A percentile compares a stretch with the other conserved stretches of the same genome.
Conservation (phyloP, 2,329 filamentous ascomycete species). For the Bimuria novae-zelandiae region DNA sequence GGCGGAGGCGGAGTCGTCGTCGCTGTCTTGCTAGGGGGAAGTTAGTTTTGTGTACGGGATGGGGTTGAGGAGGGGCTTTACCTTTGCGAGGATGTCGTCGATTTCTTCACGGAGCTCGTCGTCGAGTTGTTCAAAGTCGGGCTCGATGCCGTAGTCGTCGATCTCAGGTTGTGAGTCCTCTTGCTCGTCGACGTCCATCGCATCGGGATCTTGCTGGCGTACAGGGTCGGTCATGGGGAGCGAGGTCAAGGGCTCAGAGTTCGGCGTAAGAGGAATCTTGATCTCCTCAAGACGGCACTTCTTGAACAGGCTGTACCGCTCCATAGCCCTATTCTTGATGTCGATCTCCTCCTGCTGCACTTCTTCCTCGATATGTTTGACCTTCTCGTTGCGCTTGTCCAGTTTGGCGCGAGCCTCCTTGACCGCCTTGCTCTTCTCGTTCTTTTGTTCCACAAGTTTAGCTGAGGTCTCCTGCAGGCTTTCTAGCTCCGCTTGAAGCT, state of each 20-base stretch:
- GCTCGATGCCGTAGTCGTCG: slow-evolving; percentile 88
- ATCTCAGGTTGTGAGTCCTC: slow-evolving; percentile 64
- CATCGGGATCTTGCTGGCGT: slow-evolving; percentile 71
- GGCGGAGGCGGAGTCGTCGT: slow-evolving; percentile 49
- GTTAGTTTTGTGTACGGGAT: slow-evolving; percentile 15
- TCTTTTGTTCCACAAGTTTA: slow-evolving; percentile 68
- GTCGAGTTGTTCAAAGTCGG: slow-evolving; percentile 81
- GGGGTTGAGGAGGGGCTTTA: slow-evolving; percentile 38
- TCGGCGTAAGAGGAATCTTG: slow-evolving; percentile 74
- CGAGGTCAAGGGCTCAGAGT: slow-evolving; percentile 73
- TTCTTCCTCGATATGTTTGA: slow-evolving; percentile 74
- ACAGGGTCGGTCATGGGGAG: slow-evolving; percentile 86
- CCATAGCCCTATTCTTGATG: slow-evolving; percentile 81
- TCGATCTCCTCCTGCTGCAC: slow-evolving; percentile 82
- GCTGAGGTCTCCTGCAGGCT: slow-evolving; percentile 74
- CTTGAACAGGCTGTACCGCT: slow-evolving; percentile 81
- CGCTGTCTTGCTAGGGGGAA: slow-evolving; percentile 64
- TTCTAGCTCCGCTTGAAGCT: slow-evolving; percentile 76
- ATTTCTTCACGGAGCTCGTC: slow-evolving; percentile 67
- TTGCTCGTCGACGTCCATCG: slow-evolving; percentile 86
- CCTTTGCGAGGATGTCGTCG: slow-evolving; percentile 58
- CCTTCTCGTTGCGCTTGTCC: slow-evolving; percentile 81
- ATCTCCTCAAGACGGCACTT: slow-evolving; percentile 95
- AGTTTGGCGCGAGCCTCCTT: slow-evolving; percentile 78
- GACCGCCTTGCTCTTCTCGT: slow-evolving; percentile 73